phyloP scores from a whole-genome alignment of 1,284 basidiomycete species.

The Pyrrhoderma lamaoense region DNA sequence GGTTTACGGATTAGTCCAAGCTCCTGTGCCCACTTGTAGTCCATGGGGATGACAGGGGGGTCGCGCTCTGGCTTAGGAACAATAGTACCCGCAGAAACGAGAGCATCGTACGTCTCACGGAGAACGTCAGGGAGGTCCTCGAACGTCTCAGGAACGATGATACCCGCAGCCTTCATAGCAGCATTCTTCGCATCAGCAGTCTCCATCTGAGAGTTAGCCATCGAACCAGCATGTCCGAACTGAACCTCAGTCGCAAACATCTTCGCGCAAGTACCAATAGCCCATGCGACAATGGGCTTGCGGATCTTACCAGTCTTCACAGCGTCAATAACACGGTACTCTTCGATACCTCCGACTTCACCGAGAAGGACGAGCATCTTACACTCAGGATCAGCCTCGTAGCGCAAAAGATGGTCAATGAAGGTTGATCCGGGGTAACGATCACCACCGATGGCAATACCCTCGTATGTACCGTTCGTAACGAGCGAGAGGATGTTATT shows the following conservation, averaged over 20 bases:
- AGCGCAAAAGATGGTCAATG: slow-evolving; percentile 97
- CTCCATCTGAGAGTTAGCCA: slow-evolving; percentile 97
- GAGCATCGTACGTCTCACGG: slow-evolving; percentile 78
- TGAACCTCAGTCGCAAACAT: slow-evolving; percentile 99
- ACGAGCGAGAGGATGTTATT: slow-evolving; percentile 99
- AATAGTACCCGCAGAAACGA: slow-evolving; percentile 70
- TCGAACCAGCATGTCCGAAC: slow-evolving; percentile 96
- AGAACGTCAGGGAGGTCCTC: slow-evolving; percentile 89
- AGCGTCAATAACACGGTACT: slow-evolving; percentile 98
- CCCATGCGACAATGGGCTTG: slow-evolving; percentile 99
- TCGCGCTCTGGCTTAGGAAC: slow-evolving; percentile 74
- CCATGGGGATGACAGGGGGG: slow-evolving; percentile 96
- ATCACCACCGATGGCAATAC: slow-evolving; percentile 99
- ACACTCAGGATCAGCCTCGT: slow-evolving; percentile 95
- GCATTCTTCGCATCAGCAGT: slow-evolving; percentile 97
- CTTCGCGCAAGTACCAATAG: slow-evolving; percentile 99
- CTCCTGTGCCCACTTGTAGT: slow-evolving; percentile 99
- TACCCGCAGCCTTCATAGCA: slow-evolving; percentile 92
- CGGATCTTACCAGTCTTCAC: slow-evolving; percentile 92
- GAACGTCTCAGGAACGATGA: slow-evolving; percentile 97
- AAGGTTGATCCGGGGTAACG: slow-evolving; percentile 98
- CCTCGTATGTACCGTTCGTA: slow-evolving; percentile 99
- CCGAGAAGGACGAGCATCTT: slow-evolving; percentile 98
- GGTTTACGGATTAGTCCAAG: slow-evolving; percentile 98
- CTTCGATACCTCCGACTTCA: slow-evolving; percentile 98